Conservation (phyloP, 2,329 filamentous ascomycete species). For the Coniochaeta hoffmannii region DNA sequence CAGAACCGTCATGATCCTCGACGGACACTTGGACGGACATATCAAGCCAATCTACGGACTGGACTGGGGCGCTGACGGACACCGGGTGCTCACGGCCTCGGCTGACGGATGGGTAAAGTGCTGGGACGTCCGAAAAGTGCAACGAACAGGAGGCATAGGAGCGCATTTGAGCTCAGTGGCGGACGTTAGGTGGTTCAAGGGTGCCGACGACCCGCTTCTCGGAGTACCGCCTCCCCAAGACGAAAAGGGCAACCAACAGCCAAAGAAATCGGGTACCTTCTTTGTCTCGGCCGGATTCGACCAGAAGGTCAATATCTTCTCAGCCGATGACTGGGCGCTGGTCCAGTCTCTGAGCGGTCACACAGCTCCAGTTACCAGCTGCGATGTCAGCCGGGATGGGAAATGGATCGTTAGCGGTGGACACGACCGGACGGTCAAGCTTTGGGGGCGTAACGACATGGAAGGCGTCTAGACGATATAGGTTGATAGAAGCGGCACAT, state of each 20-base stretch:
- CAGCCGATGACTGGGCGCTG: slow-evolving; percentile 89
- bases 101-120: slow-evolving; percentile 96
- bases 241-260: slow-evolving; percentile 58
- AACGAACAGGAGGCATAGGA: slow-evolving; percentile 75
- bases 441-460: slow-evolving; percentile 81
- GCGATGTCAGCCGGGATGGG: slow-evolving; percentile 78
- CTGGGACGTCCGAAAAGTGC: slow-evolving; percentile 91
- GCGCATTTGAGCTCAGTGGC: slow-evolving; percentile 89
- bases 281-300: slow-evolving; percentile 90
- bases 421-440: slow-evolving; percentile 89
- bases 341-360: slow-evolving; percentile 85
- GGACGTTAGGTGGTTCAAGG: slow-evolving; percentile 91
- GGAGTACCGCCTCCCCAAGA: slow-evolving; percentile 53
- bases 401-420: slow-evolving; percentile 93
- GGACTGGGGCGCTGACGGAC: slow-evolving; percentile 87
- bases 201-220: slow-evolving; percentile 64
- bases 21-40: slow-evolving; percentile 71
- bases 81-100: slow-evolving; percentile 87
- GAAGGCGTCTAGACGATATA: slow-evolving; percentile 11
- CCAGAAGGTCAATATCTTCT: slow-evolving; percentile 91
- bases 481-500: neutral
- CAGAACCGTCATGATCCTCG: slow-evolving; percentile 89
- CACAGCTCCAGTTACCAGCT: slow-evolving; percentile 83
- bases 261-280: slow-evolving; percentile 86
- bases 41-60: slow-evolving; percentile 90